These are phyloP conservation scores for Blastobotrys peoriensis DNA, from an alignment of 805 yeast genomes.

Conservation along the genomic window DNA sequence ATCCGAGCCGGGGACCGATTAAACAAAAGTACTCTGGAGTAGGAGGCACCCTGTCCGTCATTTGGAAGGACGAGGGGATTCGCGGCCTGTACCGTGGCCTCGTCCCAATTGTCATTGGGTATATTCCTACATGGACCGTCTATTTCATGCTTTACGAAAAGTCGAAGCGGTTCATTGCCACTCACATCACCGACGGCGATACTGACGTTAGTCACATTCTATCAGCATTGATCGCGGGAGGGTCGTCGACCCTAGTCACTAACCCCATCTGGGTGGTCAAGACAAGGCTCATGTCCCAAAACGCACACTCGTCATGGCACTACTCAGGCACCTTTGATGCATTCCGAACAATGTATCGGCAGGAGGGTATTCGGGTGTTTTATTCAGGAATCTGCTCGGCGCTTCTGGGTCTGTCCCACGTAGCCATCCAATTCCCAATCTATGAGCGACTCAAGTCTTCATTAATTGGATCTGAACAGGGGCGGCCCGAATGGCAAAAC, in stretches of 20 bases:
- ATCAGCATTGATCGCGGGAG: conserved; percentile 83
- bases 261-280: conserved; percentile 98
- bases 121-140: conserved; percentile 96
- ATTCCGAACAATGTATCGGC: conserved; percentile 63
- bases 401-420: conserved; percentile 82
- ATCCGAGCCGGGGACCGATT: conserved; percentile 4
- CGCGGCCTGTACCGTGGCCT: conserved; percentile 84
- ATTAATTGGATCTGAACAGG: conserved; percentile 34
- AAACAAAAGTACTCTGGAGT: conserved; percentile 22
- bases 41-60: conserved; percentile 55
- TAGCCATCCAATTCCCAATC: conserved; percentile 92
- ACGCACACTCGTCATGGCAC: conserved; percentile 31
- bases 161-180: conserved; percentile 42
- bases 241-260: conserved; percentile 73
- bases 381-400: conserved; percentile 91
- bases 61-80: conserved; percentile 70
- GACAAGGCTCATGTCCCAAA: conserved; percentile 78
- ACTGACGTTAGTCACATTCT: conserved; percentile 37
- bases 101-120: conserved; percentile 88
- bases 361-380: conserved; percentile 76
- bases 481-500: conserved; percentile 15
- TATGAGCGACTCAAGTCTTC: conserved; percentile 73
- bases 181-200: conserved; percentile 25
- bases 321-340: conserved; percentile 84
- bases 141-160: conserved; percentile 86